Evolutionary conservation across 495 filamentous ascomycete species (phyloP).

Genomic region (Aspergillus taichungensis): DNA sequence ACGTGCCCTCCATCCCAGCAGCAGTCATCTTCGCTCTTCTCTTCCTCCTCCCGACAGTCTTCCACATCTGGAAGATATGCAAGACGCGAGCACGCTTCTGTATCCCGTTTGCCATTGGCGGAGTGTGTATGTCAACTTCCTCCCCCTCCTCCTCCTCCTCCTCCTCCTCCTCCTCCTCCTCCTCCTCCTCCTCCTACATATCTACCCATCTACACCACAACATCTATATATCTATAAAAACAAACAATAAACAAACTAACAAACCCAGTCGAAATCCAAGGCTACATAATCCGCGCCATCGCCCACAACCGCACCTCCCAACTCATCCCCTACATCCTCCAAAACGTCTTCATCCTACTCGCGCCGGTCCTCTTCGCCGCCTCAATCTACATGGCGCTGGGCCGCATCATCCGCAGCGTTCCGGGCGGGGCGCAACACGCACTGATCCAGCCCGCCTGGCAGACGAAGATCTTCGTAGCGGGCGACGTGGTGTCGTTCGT

Average conservation of each 20-base stretch:
- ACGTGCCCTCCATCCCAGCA: slow-evolving; percentile 38
- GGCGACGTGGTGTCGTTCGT: no score
- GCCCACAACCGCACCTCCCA: slow-evolving; percentile 6
- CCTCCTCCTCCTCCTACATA: no score
- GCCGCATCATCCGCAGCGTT: slow-evolving; percentile 22
- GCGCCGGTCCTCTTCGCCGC: slow-evolving; percentile 32
- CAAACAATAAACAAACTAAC: no score
- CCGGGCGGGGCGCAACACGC: no score
- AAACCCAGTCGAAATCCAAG: slow-evolving; percentile 38
- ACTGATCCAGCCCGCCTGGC: no score
- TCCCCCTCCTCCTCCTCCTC: no score
- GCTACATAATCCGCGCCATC: slow-evolving; percentile 30
- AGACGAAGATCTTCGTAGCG: no score
- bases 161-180: no score
- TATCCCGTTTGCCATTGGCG: slow-evolving; percentile 18
- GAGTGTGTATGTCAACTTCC: slow-evolving; percentile 13
- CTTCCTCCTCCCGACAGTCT: slow-evolving; percentile 36
- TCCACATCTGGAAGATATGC: slow-evolving; percentile 27
- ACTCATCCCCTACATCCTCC: slow-evolving; percentile 9
- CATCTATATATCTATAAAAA: slow-evolving; percentile 6
- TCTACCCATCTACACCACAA: no score
- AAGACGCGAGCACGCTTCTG: slow-evolving; percentile 11
- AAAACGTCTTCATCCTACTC: slow-evolving; percentile 17
- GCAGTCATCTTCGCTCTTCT: slow-evolving; percentile 41
- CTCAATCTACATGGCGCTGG: slow-evolving; percentile 44